Evolutionary conservation across 306 rosid species (phyloP).

Genomic region (Vachellia pachyceras): DNA sequence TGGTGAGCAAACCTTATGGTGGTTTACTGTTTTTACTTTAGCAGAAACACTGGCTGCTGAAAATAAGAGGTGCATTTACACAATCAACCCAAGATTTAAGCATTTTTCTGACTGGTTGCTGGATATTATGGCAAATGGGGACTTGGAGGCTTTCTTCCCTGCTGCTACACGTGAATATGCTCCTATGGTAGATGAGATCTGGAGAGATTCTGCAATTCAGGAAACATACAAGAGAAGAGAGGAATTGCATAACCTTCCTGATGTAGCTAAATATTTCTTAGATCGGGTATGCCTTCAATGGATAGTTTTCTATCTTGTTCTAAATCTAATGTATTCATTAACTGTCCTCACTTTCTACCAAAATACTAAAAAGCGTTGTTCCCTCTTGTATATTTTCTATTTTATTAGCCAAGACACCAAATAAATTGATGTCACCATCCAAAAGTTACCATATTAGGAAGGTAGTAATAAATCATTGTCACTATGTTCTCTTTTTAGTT

Average conservation of each 20-base stretch:
- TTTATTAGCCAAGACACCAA: conserved; percentile 8
- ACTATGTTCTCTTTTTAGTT: not conserved
- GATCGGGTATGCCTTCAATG: conserved; percentile 68
- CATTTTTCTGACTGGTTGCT: conserved; percentile 91
- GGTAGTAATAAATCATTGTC: not conserved
- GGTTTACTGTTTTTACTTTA: conserved; percentile 31
- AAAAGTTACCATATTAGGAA: not conserved
- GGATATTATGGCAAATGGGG: conserved; percentile 90
- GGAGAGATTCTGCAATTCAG: conserved; percentile 90
- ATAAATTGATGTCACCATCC: not conserved
- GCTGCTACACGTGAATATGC: conserved; percentile 99
- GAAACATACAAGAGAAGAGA: conserved; percentile 86
- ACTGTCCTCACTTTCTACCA: not conserved
- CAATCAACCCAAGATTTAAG: conserved; percentile 79
- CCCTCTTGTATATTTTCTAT: not conserved
- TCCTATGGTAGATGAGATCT: conserved; percentile 82
- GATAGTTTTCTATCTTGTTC: conserved; percentile 16
- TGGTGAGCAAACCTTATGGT: conserved; percentile 38
- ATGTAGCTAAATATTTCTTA: conserved; percentile 84
- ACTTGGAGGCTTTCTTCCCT: conserved; percentile 88
- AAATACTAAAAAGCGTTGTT: not conserved
- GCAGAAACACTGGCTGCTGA: conserved; percentile 60
- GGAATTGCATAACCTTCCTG: conserved; percentile 83
- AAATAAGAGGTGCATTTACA: conserved; percentile 63
- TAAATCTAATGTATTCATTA: conserved; percentile 16